phyloP scores from a whole-genome alignment of 2,329 filamentous ascomycete genomes.

The Penicillium rolfsii region DNA sequence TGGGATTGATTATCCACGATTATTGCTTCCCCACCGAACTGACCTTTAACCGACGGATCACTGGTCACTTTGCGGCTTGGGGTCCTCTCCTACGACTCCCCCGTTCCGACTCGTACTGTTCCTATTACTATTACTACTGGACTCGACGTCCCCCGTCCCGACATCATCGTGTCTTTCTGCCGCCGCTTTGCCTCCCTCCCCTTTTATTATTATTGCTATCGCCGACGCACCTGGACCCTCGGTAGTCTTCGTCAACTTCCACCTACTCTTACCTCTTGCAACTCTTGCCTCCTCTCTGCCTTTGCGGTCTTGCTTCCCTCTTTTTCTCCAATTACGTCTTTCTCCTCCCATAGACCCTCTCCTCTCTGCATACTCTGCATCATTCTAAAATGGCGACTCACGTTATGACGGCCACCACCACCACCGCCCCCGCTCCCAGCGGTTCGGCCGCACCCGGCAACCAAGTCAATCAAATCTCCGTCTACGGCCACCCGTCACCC shows the following conservation, averaged over 20 bases:
- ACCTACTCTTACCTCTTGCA: not conserved
- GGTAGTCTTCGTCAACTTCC: not conserved
- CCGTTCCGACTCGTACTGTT: too few relatives aligned
- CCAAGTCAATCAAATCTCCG: slow-evolving; percentile 34
- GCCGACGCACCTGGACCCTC: not conserved
- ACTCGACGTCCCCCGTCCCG: slow-evolving; percentile 11
- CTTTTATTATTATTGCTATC: slow-evolving; percentile 1
- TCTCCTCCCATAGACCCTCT: not conserved
- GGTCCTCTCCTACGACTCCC: too few relatives aligned
- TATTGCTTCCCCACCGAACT: not conserved
- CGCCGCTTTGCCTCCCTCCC: slow-evolving; percentile 7
- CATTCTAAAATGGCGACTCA: slow-evolving; percentile 36
- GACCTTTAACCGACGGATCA: not conserved
- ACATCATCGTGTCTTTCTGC: slow-evolving; percentile 18
- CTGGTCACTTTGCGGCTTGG: not conserved
- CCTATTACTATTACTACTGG: too few relatives aligned
- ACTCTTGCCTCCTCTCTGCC: slow-evolving; percentile 1
- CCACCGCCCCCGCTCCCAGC: slow-evolving; percentile 2
- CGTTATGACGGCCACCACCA: slow-evolving; percentile 27
- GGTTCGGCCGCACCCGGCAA: slow-evolving; percentile 1
- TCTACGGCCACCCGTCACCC: slow-evolving; percentile 53
- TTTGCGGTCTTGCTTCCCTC: not conserved
- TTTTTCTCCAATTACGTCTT: not conserved
- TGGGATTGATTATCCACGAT: not conserved
- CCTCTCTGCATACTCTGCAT: not conserved